phyloP scores from a whole-genome alignment of 441 rosid genomes.

The Corymbia citriodora region DNA sequence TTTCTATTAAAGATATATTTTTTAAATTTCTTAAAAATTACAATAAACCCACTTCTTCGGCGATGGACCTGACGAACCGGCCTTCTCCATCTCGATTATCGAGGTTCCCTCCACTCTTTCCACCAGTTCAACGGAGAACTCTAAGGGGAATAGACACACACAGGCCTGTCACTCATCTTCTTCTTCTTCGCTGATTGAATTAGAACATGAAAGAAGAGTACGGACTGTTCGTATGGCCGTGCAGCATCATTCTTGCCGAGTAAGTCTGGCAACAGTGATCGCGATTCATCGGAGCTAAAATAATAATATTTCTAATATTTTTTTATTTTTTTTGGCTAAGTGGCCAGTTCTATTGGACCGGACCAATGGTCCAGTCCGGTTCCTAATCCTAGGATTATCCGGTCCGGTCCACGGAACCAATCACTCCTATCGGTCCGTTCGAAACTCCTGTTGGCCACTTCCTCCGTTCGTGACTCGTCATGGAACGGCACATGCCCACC shows the following conservation, averaged over 20 bases:
- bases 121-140: not conserved
- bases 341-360: too few relatives aligned
- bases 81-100: conserved; percentile 46
- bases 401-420: too few relatives aligned
- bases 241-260: conserved; percentile 68
- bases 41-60: conserved; percentile 27
- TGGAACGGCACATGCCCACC: too few relatives aligned
- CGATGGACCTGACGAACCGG: conserved; percentile 27
- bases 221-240: conserved; percentile 81
- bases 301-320: too few relatives aligned
- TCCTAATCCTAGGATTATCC: too few relatives aligned
- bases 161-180: not conserved
- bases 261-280: conserved; percentile 77
- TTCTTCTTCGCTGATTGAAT: not conserved
- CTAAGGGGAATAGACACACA: not conserved
- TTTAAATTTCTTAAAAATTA: too few relatives aligned
- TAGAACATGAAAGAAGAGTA: conserved; percentile 88
- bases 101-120: conserved; percentile 36
- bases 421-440: not conserved
- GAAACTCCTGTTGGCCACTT: not conserved
- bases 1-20: too few relatives aligned
- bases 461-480: not conserved
- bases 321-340: too few relatives aligned
- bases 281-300: conserved; percentile 35
- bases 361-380: too few relatives aligned